Evolutionary conservation across 1,139 yeast species (phyloP).

Genomic region (Kodamaea sp.): DNA sequence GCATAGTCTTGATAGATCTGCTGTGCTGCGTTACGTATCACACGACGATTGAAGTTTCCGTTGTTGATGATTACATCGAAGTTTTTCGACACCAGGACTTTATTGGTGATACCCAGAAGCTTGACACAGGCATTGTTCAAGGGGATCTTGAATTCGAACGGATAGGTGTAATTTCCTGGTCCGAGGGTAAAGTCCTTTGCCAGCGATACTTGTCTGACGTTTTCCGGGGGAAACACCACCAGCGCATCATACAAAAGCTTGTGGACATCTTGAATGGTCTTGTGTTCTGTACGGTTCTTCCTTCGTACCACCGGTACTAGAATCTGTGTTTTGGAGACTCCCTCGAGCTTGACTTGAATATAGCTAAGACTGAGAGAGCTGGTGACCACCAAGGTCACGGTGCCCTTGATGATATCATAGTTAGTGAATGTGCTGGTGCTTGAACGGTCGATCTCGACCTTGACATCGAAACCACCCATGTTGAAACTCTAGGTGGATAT

Average conservation of each 20-base stretch:
- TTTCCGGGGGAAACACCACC: slow-evolving; percentile 63
- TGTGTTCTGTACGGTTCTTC: slow-evolving; percentile 17
- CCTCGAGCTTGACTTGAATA: slow-evolving; percentile 63
- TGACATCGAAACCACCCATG: slow-evolving; percentile 25
- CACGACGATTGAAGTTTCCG: slow-evolving; percentile 31
- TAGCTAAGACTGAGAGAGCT: slow-evolving; percentile 50
- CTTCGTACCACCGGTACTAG: slow-evolving; percentile 19
- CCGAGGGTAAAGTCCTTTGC: slow-evolving; percentile 59
- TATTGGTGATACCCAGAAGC: slow-evolving; percentile 43
- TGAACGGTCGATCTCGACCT: slow-evolving; percentile 37
- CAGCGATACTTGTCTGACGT: slow-evolving; percentile 47
- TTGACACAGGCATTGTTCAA: slow-evolving; percentile 49
- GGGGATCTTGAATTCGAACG: slow-evolving; percentile 59
- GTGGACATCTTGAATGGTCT: slow-evolving; percentile 44
- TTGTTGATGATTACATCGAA: slow-evolving; percentile 37
- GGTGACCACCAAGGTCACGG: slow-evolving; percentile 43
- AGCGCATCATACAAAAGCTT: slow-evolving; percentile 55
- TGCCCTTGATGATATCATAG: slow-evolving; percentile 51
- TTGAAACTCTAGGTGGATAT: no score
- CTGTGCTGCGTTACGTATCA: slow-evolving; percentile 23
- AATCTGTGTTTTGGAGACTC: slow-evolving; percentile 47
- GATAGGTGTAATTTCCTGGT: slow-evolving; percentile 60
- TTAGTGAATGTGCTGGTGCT: slow-evolving; percentile 52
- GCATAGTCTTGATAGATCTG: slow-evolving; percentile 2
- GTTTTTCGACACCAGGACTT: slow-evolving; percentile 35